phyloP scores from a whole-genome alignment of 2,329 filamentous ascomycete genomes.

The Neopestalotiopsis rosae region DNA sequence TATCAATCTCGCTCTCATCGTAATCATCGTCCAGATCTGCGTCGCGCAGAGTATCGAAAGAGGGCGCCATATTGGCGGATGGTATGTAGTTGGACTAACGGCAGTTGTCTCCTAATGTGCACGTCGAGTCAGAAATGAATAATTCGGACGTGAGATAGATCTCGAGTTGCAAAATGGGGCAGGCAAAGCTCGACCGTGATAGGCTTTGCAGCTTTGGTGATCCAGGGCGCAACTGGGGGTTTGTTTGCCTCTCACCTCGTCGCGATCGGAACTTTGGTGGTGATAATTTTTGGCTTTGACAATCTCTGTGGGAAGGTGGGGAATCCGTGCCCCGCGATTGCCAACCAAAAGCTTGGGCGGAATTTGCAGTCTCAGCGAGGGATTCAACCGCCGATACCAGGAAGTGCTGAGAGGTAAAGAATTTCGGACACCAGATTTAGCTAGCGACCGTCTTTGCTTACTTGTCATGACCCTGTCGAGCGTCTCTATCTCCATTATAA shows the following conservation, averaged over 20 bases:
- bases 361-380: not conserved
- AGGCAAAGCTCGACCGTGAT: not conserved
- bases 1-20: constrained; percentile 93
- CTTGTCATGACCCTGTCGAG: not conserved
- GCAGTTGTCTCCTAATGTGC: not conserved
- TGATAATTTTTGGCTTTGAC: constrained; percentile 15
- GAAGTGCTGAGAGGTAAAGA: not conserved
- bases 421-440: constrained; percentile 4
- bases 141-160: not conserved
- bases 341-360: constrained; percentile 14
- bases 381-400: not conserved
- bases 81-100: not conserved
- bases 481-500: not conserved
- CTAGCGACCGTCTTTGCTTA: not conserved
- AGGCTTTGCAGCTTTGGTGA: not conserved
- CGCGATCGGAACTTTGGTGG: constrained; percentile 10
- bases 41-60: constrained; percentile 91
- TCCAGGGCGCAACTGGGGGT: not conserved
- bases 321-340: constrained; percentile 18
- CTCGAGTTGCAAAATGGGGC: not conserved
- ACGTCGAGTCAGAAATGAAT: not conserved
- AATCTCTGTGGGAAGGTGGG: constrained; percentile 18
- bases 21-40: constrained; percentile 88
- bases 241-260: not conserved
- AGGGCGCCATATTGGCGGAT: constrained; percentile 80